Percentiles rank a stretch among this genome's conserved stretches.
These are phyloP conservation scores for Colletotrichum agaves DNA, from an alignment of 2,329 filamentous ascomycete genomes.

Conservation along the genomic window DNA sequence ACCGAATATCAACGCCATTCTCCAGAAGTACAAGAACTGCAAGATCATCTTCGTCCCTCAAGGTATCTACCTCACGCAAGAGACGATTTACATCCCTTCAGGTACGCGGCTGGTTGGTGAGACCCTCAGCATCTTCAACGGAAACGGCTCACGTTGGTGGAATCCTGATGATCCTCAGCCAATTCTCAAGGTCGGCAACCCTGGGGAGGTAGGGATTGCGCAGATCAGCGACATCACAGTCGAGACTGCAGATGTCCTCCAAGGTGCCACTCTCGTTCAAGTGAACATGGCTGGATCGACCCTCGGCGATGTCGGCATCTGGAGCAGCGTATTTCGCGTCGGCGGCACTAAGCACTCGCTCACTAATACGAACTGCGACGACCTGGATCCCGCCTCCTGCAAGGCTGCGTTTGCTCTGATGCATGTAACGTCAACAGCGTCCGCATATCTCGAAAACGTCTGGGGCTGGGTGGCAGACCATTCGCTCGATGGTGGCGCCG, in stretches of 20 bases:
- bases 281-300: conserved; percentile 59
- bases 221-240: conserved; percentile 65
- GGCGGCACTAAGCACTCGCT: conserved; percentile 56
- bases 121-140: conserved; percentile 61
- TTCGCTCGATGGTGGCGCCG: conserved; percentile 58
- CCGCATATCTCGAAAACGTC: conserved; percentile 64
- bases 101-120: conserved; percentile 66
- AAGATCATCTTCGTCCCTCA: conserved; percentile 56
- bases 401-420: conserved; percentile 60
- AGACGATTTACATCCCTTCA: conserved; percentile 28
- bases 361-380: conserved; percentile 51
- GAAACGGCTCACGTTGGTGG: conserved; percentile 57
- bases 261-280: conserved; percentile 54
- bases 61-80: conserved; percentile 29
- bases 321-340: conserved; percentile 57
- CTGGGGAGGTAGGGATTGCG: conserved; percentile 59
- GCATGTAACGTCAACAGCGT: conserved; percentile 57
- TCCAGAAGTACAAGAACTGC: conserved; percentile 45
- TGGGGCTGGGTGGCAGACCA: conserved; percentile 62
- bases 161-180: conserved; percentile 55
- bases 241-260: conserved; percentile 58
- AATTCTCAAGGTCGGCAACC: conserved; percentile 61
- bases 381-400: conserved; percentile 49
- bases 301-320: conserved; percentile 62
- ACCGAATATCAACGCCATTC: conserved; percentile 45